phyloP scores from a whole-genome alignment of 352 stramenopile genomes.

The Globisporangium perplexum region DNA sequence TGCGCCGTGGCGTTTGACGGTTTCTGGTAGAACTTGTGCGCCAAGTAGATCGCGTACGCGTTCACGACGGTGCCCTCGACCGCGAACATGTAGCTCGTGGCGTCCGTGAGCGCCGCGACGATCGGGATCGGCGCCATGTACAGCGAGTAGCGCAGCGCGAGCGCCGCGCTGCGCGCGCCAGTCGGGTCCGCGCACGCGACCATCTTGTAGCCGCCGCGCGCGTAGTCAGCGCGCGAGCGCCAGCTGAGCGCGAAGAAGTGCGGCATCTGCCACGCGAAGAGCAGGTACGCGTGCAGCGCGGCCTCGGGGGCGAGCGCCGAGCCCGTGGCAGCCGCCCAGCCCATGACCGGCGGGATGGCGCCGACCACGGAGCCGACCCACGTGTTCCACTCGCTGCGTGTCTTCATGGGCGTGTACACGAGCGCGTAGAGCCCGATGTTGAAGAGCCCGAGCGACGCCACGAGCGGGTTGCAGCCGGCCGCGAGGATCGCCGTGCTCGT shows the following conservation, averaged over 20 bases:
- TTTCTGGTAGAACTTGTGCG: conserved; percentile 94
- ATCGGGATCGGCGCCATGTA: conserved; percentile 95
- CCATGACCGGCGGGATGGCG: conserved; percentile 98
- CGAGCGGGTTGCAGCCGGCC: conserved; percentile 92
- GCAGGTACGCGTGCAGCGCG: conserved; percentile 71
- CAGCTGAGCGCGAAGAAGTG: conserved; percentile 99
- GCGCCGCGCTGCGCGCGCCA: conserved; percentile 85
- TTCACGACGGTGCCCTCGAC: conserved; percentile 96
- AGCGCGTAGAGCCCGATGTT: conserved; percentile 99
- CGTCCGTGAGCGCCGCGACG: conserved; percentile 83
- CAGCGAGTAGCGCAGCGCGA: conserved; percentile 93
- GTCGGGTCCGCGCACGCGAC: conserved; percentile 91
- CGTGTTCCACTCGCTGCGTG: conserved; percentile 95
- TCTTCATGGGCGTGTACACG: conserved; percentile 99
- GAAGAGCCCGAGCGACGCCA: conserved; percentile 90
- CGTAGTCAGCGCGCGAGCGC: conserved; percentile 93
- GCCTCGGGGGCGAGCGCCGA: conserved; percentile 63
- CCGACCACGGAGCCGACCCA: conserved; percentile 98
- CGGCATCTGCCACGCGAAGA: conserved; percentile 99
- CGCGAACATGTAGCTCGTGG: conserved; percentile 99
- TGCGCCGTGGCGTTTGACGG: conserved; percentile 93
- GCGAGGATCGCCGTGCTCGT: conserved; percentile 88
- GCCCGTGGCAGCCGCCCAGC: conserved; percentile 95
- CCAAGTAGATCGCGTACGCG: conserved; percentile 92
- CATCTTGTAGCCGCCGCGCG: conserved; percentile 93